Percentiles rank a stretch among this genome's conserved stretches.
These are phyloP conservation scores for Pyrenula massariospora DNA, from an alignment of 495 filamentous ascomycete genomes.

Conservation along the genomic window DNA sequence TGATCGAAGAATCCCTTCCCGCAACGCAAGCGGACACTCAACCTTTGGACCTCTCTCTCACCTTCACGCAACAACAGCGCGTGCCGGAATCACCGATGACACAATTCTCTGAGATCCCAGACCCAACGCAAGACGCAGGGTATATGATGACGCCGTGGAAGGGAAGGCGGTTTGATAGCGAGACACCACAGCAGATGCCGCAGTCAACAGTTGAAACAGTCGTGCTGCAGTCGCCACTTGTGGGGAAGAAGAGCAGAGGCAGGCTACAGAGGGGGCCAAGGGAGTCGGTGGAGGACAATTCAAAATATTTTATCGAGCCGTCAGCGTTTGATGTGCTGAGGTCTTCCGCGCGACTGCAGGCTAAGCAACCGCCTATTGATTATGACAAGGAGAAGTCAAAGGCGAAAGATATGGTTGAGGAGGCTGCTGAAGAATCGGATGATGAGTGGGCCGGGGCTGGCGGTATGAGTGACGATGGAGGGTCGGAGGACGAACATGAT, in stretches of 20 bases:
- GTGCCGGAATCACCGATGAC: slow-evolving; percentile 39
- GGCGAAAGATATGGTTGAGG: slow-evolving; percentile 77
- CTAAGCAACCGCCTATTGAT: slow-evolving; percentile 32
- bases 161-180: slow-evolving; percentile 39
- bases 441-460: slow-evolving; percentile 96
- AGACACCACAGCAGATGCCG: slow-evolving; percentile 32
- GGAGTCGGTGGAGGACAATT: slow-evolving; percentile 18
- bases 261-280: slow-evolving; percentile 40
- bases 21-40: slow-evolving; percentile 10
- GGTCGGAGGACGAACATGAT: slow-evolving; percentile 56
- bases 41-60: slow-evolving; percentile 16
- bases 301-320: slow-evolving; percentile 29
- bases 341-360: slow-evolving; percentile 31
- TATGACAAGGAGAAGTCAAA: slow-evolving; percentile 84
- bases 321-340: slow-evolving; percentile 70
- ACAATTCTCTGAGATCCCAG: slow-evolving; percentile 50
- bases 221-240: slow-evolving; percentile 50
- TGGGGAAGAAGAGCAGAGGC: slow-evolving; percentile 45
- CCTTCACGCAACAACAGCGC: slow-evolving; percentile 21
- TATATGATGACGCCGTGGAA: slow-evolving; percentile 52
- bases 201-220: slow-evolving; percentile 64
- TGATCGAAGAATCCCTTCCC: slow-evolving; percentile 57
- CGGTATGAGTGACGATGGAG: slow-evolving; percentile 80
- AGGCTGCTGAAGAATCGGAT: slow-evolving; percentile 93
- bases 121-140: slow-evolving; percentile 79